Conservation (phyloP, 495 filamentous ascomycete species). For the Tuber aestivum region DNA sequence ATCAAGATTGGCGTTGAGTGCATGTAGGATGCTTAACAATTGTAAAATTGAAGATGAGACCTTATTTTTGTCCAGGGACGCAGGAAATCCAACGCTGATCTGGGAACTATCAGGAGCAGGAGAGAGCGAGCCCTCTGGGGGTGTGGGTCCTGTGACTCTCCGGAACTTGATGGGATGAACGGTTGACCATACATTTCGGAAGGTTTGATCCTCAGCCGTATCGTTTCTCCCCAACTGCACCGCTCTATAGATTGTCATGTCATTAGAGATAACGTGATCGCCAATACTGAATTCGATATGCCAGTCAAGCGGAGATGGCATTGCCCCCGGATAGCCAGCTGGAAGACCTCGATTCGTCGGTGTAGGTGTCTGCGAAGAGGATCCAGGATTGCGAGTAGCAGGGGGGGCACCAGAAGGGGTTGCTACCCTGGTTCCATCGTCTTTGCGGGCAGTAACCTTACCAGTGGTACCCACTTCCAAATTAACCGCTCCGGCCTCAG, state of each 20-base stretch:
- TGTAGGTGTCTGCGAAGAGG: conserved; percentile 48
- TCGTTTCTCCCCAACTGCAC: conserved; percentile 65
- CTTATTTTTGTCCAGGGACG: conserved; percentile 76
- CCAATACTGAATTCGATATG: conserved; percentile 94
- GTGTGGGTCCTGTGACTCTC: conserved; percentile 79
- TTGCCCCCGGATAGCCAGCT: conserved; percentile 59
- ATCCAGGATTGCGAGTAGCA: conserved; percentile 43
- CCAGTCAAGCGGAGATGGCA: conserved; percentile 88
- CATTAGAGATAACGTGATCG: conserved; percentile 73
- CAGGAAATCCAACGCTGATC: conserved; percentile 57
- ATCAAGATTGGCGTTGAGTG: conserved; percentile 89
- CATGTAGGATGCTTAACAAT: conserved; percentile 83
- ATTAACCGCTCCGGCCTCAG: conserved; percentile 83
- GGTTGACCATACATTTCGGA: conserved; percentile 78
- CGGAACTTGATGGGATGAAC: conserved; percentile 89
- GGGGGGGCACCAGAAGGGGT: conserved; percentile 68
- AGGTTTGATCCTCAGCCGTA: conserved; percentile 57
- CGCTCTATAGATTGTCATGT: conserved; percentile 94
- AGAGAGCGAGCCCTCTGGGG: conserved; percentile 65
- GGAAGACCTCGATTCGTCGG: conserved; percentile 43
- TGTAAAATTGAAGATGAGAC: conserved; percentile 81
- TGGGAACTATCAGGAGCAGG: conserved; percentile 49
- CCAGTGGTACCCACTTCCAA: conserved; percentile 85
- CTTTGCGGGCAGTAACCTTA: conserved; percentile 92
- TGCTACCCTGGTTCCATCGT: conserved; percentile 83